Percentiles rank a stretch among this genome's conserved stretches.
These are phyloP conservation scores for Thecaphora frezii DNA, from an alignment of 1,284 basidiomycete species.

Conservation along the genomic window DNA sequence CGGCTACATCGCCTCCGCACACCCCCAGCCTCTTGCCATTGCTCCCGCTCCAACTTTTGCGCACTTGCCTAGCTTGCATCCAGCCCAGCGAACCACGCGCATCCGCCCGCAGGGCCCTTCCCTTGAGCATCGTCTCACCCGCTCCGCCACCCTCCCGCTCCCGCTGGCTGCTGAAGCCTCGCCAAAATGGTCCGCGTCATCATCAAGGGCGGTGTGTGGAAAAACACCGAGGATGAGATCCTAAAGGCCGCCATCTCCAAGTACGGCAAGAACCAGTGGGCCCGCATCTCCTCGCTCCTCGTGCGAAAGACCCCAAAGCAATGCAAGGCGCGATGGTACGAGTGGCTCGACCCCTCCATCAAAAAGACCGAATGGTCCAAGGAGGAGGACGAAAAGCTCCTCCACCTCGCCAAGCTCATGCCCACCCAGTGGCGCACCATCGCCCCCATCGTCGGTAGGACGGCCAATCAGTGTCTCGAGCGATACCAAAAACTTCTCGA, in stretches of 20 bases:
- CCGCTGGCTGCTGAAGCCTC: neutral
- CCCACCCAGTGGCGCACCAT: conserved; percentile 99
- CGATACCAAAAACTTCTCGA: conserved; percentile 96
- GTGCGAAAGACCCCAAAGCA: conserved; percentile 99
- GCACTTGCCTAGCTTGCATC: too few species aligned
- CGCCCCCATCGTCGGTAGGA: conserved; percentile 97
- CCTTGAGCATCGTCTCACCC: too few species aligned
- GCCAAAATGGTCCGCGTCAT: conserved; percentile 53
- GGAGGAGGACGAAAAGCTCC: conserved; percentile 92
- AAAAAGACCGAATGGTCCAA: conserved; percentile 92
- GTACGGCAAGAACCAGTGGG: conserved; percentile 67
- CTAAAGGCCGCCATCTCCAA: conserved; percentile 59
- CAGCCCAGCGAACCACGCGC: too few species aligned
- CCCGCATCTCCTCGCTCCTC: conserved; percentile 93
- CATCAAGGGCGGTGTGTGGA: conserved; percentile 59
- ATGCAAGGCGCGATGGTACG: conserved; percentile 98
- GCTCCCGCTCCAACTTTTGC: too few species aligned
- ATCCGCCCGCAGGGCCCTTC: too few species aligned
- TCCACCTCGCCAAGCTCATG: conserved; percentile 98
- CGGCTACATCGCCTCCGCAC: too few species aligned
- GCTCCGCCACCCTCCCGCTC: too few species aligned
- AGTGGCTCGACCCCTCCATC: conserved; percentile 99
- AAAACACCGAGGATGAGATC: conserved; percentile 59
- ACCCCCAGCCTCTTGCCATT: too few species aligned
- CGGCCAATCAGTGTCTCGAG: conserved; percentile 96